Evolutionary conservation across 2,329 filamentous ascomycete species (phyloP), one percentile per base, ranked within the genome.

Genomic region (Elsinoe australis): DNA sequence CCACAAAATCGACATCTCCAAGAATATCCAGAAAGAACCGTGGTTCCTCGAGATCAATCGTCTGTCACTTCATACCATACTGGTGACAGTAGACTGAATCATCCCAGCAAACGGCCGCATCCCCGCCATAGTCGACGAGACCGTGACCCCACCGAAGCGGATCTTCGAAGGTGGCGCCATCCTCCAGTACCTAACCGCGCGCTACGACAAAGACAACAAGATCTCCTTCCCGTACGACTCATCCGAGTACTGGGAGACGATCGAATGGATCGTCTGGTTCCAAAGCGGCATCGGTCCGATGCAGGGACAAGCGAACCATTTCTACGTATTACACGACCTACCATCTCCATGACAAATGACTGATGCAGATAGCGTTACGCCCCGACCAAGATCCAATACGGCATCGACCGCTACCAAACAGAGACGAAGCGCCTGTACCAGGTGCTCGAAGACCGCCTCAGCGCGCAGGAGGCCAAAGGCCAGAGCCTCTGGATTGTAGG

Each of bases 241-340:
- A 2, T 58, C 61, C 10, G 64, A 70, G 28, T 68, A 72, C 51
- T 65, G 65, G 55, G 68, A 72, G 57, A 62, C 67, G 53, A 49
- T 71, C 10, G 62, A 62, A 41, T 73, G 71, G 70, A 50, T 73
- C 6, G 64, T 67, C 55, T 72, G 68, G 58, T 67, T 71, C 58
- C 68, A 71, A 63, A 18, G 36, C 61, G 42, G 68, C 58, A 51
- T 60, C 8, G 57, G 58, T 4, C 67, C 68, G 0, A 71, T 71
- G 64, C 64, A 67, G 58, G 67, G 69, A 22, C 69, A 72, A 61
- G 69, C 69, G 7, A 71, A 71, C 49, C 68, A 71, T 53, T 73
- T 72, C 63, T 64, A 65, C 50, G n/a, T n/a, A n/a, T n/a, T n/a
- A n/a, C n/a, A n/a, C n/a, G n/a, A n/a, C n/a, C n/a, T n/a, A n/a